Evolutionary conservation across 2,329 filamentous ascomycete species (phyloP).

Genomic region (Alternaria viburni): DNA sequence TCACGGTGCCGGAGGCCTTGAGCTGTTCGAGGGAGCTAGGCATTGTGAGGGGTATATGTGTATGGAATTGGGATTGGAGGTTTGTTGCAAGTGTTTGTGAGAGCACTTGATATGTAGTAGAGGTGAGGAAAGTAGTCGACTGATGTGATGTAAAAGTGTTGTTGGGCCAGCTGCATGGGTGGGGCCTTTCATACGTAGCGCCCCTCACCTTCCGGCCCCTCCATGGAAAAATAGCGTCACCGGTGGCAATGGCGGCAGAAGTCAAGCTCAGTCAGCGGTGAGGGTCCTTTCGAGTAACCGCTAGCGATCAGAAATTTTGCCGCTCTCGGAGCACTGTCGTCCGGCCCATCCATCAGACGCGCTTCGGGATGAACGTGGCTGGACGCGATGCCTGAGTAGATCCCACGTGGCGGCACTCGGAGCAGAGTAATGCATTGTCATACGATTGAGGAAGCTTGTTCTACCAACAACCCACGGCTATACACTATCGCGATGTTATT

Average conservation of each 20-base stretch:
- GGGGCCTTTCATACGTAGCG: constrained; percentile 27
- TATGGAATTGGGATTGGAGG: constrained; percentile 19
- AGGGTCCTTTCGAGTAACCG: neutral
- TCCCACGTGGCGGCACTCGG: neutral
- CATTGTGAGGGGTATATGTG: constrained; percentile 61
- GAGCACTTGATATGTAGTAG: constrained; percentile 6
- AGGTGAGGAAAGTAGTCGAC: constrained; percentile 2
- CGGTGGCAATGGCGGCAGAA: constrained; percentile 31
- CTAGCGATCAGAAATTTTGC: constrained; percentile 9
- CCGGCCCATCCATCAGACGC: constrained; percentile 20
- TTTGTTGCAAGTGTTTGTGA: neutral
- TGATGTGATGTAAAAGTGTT: constrained; percentile 16
- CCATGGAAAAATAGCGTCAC: constrained; percentile 43
- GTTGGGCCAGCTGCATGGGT: constrained; percentile 15
- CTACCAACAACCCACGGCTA: neutral
- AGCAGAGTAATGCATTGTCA: neutral
- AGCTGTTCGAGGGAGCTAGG: constrained; percentile 92
- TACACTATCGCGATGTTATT: neutral
- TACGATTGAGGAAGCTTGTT: neutral
- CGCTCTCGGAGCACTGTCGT: constrained; percentile 24
- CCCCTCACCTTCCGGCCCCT: constrained; percentile 29
- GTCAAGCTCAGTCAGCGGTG: neutral
- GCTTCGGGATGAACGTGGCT: neutral
- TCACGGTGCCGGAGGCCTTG: constrained; percentile 94
- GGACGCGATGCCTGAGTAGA: neutral